Conservation (phyloP, 1,284 basidiomycete species). For the Wolfiporia cocos region DNA sequence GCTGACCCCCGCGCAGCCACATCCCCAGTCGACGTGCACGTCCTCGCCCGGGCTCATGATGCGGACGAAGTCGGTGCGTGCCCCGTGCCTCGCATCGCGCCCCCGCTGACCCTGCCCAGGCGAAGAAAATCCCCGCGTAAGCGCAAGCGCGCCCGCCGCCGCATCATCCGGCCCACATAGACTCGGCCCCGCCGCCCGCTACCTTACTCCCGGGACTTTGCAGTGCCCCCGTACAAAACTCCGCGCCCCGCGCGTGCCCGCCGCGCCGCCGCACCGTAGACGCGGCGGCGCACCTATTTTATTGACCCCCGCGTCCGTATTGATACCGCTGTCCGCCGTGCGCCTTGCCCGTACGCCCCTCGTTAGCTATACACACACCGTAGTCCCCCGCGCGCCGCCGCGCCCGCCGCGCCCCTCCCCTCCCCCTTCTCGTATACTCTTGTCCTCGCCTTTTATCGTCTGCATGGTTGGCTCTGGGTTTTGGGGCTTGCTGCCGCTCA, state of each 20-base stretch:
- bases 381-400: too few relatives aligned
- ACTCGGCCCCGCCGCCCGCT: constrained; percentile 6
- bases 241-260: constrained; percentile 4
- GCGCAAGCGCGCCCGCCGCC: constrained; percentile 1
- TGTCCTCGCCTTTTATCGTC: constrained; percentile 12
- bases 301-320: constrained; percentile 17
- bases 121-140: constrained; percentile 24
- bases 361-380: too few relatives aligned
- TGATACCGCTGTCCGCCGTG: too few relatives aligned
- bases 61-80: constrained; percentile 30
- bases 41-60: constrained; percentile 29
- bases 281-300: constrained; percentile 15
- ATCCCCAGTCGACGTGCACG: constrained; percentile 17
- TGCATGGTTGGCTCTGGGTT: constrained; percentile 11
- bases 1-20: constrained; percentile 8
- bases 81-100: neutral
- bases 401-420: too few relatives aligned
- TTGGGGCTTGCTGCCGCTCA: constrained; percentile 9
- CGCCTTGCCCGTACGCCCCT: too few relatives aligned
- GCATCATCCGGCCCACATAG: constrained; percentile 9
- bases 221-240: constrained; percentile 13
- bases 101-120: constrained; percentile 12
- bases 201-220: constrained; percentile 22
- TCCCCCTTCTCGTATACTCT: constrained; percentile 9
- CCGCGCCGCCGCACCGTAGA: constrained; percentile 13